Base-by-base conservation (phyloP, 257 asterid genomes). In the Solanum appendiculatum region DNA sequence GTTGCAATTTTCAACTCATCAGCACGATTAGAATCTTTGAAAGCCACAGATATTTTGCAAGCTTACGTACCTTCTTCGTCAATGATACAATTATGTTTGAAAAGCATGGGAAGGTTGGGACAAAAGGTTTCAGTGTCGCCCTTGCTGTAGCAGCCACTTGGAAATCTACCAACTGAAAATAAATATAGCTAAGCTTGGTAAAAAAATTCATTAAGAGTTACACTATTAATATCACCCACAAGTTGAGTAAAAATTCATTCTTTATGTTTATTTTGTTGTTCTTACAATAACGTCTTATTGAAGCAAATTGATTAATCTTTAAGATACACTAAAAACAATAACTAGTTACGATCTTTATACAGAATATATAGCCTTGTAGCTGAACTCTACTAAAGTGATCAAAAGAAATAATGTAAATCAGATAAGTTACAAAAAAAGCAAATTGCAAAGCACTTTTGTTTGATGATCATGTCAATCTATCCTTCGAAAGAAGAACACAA, bases 81-180 rank as follows among this genome's bases (percentile, higher is more conserved):
- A 95, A 87, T 20, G 99, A 93, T 63, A 93, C 89, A 23, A 92
- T 90, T 46, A 93, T 74, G 91, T 86, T 86, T 25, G 96, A 91
- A 84, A 95, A 95, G 86, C 99, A 96, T 2, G 98, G 98, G 88
- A 96, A 93, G 39, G 98, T 86, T 2, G 98, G 97, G 48, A 95
- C 97, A 14, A 94, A 88, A 37, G 95, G 98, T 60, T 88, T 93
- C 88, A 94, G 86, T 42, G 86, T 86, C 7, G 91, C 31, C 93
- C 99, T 89, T n/a, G 91, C 88, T 77, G 93, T 86, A 83, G 92
- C 95, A 10, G 93, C 92, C 87, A 95, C 83, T 90, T 95, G 99
- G 73, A 95, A n/a, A 86, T 96, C 99, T 82, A 95, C 89, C 88
- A 95, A 83, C 99, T 96, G 94, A 89, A 88, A 63, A 88, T 86